Conservation (phyloP, 1,139 yeast species). For the Scheffersomyces insectosa region DNA sequence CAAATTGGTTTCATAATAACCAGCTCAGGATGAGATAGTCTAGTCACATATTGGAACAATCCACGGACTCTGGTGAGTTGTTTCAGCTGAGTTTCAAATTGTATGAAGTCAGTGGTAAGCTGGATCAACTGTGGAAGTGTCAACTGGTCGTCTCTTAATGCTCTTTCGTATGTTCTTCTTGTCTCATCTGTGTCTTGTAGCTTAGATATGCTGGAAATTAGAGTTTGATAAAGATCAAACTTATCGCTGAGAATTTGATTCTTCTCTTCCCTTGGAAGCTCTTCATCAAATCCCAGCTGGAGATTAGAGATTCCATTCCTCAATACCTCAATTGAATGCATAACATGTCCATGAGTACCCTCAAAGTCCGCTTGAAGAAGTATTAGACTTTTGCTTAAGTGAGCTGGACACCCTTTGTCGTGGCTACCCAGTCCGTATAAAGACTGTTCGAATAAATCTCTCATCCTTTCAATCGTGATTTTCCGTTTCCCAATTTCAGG, state of each 20-base stretch:
- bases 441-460: constrained; percentile 74
- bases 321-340: constrained; percentile 30
- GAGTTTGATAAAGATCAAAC: constrained; percentile 19
- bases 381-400: constrained; percentile 46
- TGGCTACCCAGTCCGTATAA: constrained; percentile 21
- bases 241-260: constrained; percentile 21
- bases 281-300: background rate
- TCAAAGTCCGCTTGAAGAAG: constrained; percentile 66
- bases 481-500: constrained; percentile 42
- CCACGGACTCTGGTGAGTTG: constrained; percentile 64
- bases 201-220: constrained; percentile 11
- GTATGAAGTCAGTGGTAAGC: constrained; percentile 40
- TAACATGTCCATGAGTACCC: constrained; percentile 24
- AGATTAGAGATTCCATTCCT: constrained; percentile 18
- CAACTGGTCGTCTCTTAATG: constrained; percentile 23
- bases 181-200: constrained; percentile 14
- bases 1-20: constrained; percentile 40
- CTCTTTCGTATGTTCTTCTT: constrained; percentile 20
- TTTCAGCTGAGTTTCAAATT: constrained; percentile 47
- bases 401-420: constrained; percentile 48
- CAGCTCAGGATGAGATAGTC: constrained; percentile 20
- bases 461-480: constrained; percentile 52
- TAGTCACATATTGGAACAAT: constrained; percentile 44
- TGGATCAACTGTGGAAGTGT: constrained; percentile 28
- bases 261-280: constrained; percentile 4